phyloP scores from a whole-genome alignment of 2,329 filamentous ascomycete species.

The Exophiala viscosa region DNA sequence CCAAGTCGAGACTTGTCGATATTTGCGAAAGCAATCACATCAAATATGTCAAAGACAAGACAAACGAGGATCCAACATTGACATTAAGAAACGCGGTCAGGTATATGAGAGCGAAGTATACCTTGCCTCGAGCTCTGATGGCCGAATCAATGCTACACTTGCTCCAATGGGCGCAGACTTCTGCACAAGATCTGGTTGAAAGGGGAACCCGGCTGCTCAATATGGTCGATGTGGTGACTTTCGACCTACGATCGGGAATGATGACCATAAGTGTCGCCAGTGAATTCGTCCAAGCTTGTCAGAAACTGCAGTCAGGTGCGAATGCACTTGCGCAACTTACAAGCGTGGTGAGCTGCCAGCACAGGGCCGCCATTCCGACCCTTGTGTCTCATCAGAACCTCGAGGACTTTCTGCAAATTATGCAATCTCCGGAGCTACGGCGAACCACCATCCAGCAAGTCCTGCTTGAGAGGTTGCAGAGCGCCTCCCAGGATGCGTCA shows the following conservation, averaged over 20 bases:
- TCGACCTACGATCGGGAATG: constrained; percentile 20
- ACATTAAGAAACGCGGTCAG: constrained; percentile 80
- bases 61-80: constrained; percentile 72
- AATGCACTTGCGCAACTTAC: constrained; percentile 21
- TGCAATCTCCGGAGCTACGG: background rate
- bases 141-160: constrained; percentile 16
- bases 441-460: constrained; percentile 13
- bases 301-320: constrained; percentile 12
- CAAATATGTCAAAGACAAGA: constrained; percentile 78
- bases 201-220: constrained; percentile 8
- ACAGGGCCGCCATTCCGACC: constrained; percentile 14
- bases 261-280: constrained; percentile 13
- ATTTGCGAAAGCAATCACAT: constrained; percentile 68
- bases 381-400: constrained; percentile 12
- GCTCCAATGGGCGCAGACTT: constrained; percentile 5
- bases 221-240: constrained; percentile 5
- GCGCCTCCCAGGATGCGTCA: background rate
- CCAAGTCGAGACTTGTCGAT: constrained; percentile 46
- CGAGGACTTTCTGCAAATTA: constrained; percentile 13
- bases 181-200: constrained; percentile 1
- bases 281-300: constrained; percentile 5
- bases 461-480: constrained; percentile 3
- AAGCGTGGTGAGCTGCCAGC: constrained; percentile 18
- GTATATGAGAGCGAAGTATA: constrained; percentile 55
- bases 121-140: constrained; percentile 67